phyloP scores from a whole-genome alignment of 306 rosid species.

The Carpinus fangiana region DNA sequence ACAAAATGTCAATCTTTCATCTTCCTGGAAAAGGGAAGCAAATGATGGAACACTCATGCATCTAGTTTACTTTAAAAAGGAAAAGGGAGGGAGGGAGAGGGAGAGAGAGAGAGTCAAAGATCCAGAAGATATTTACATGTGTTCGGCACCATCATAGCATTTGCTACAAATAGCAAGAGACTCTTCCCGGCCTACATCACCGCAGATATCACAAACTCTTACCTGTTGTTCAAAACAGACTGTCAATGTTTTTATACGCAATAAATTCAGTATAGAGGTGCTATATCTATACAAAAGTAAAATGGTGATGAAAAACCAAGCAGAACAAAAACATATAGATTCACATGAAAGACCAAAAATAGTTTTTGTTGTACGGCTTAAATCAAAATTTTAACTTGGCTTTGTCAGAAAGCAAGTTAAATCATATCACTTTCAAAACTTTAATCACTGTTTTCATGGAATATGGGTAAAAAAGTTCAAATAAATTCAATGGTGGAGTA shows the following conservation, averaged over 20 bases:
- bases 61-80: not conserved
- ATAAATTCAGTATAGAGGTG: not conserved
- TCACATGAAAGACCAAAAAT: not conserved
- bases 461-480: too few species aligned
- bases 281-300: not conserved
- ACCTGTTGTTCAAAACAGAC: slow-evolving; percentile 26
- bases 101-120: slow-evolving; percentile 10
- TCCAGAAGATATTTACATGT: slow-evolving; percentile 32
- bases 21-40: not conserved
- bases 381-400: not conserved
- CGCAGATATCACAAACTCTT: slow-evolving; percentile 42
- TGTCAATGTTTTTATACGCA: not conserved
- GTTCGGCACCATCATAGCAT: slow-evolving; percentile 44
- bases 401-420: not conserved
- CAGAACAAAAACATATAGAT: not conserved
- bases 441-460: not conserved
- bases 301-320: not conserved
- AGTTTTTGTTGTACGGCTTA: not conserved
- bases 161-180: slow-evolving; percentile 29
- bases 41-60: not conserved
- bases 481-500: not conserved
- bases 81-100: not conserved
- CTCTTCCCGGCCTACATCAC: slow-evolving; percentile 24
- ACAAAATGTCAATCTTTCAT: slow-evolving; percentile 16
- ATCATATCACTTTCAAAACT: not conserved